phyloP scores from a whole-genome alignment of 2,329 filamentous ascomycete genomes.

The Chaetomium globosum region DNA sequence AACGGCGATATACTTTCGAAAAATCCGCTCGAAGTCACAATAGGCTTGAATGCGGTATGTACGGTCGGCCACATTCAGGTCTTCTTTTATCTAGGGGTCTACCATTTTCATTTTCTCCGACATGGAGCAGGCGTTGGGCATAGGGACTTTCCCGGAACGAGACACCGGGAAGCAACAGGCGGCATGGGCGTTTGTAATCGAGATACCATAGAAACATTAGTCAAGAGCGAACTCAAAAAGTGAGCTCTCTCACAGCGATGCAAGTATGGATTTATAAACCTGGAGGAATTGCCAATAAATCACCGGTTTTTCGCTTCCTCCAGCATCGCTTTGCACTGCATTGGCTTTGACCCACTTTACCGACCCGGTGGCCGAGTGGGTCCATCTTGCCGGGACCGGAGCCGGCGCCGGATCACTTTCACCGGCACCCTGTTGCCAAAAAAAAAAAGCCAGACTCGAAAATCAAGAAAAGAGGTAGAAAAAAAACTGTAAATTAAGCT shows the following conservation, averaged over 20 bases:
- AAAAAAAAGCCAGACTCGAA: too few relatives aligned
- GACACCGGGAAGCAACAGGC: neutral
- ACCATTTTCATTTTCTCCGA: neutral
- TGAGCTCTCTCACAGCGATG: constrained; percentile 1
- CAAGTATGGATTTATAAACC: neutral
- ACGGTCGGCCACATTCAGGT: neutral
- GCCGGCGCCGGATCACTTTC: neutral
- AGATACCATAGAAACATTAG: constrained; percentile 23
- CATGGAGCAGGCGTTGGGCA: constrained; percentile 19
- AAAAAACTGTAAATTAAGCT: too few relatives aligned
- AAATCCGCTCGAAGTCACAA: neutral
- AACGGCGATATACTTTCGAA: neutral
- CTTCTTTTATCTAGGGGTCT: neutral
- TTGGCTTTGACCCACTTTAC: neutral
- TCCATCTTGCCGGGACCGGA: neutral
- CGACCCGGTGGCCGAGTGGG: neutral
- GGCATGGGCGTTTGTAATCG: constrained; percentile 1
- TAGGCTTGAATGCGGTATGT: neutral
- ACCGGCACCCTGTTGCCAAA: neutral
- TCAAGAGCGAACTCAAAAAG: neutral
- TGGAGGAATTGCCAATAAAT: neutral
- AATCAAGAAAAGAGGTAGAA: too few relatives aligned
- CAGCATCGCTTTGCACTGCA: too few relatives aligned
- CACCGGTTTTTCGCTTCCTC: neutral
- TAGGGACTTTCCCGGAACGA: neutral